Conservation (phyloP, 768 basidiomycete genomes). For the Sutorius australiensis region DNA sequence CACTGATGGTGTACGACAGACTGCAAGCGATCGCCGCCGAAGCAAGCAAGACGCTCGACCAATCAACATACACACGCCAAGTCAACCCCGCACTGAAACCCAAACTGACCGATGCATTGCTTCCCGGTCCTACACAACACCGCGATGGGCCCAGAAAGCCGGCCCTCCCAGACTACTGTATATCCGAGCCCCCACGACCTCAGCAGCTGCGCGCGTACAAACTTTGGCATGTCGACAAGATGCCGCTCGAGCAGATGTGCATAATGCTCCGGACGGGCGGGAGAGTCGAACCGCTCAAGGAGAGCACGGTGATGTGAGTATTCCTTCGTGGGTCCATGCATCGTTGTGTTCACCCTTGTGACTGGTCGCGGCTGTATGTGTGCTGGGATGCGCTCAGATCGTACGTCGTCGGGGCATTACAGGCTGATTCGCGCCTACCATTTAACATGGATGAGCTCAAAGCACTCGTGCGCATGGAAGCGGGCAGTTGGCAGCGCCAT, state of each 20-base stretch:
- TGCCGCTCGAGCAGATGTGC: conserved; percentile 39
- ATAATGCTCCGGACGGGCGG: conserved; percentile 30
- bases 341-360: not conserved
- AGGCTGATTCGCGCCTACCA: conserved; percentile 36
- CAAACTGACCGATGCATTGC: not conserved
- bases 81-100: conserved; percentile 14
- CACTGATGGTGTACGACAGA: conserved; percentile 40
- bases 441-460: conserved; percentile 35
- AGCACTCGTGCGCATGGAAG: conserved; percentile 37
- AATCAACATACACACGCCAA: conserved; percentile 25
- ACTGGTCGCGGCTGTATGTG: not conserved
- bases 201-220: conserved; percentile 44
- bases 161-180: conserved; percentile 22
- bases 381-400: conserved; percentile 28
- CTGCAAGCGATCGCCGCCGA: conserved; percentile 33
- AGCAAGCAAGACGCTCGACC: conserved; percentile 15
- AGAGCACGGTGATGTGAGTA: conserved; percentile 46
- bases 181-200: conserved; percentile 28
- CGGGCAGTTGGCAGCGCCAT: conserved; percentile 41
- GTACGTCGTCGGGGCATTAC: conserved; percentile 41
- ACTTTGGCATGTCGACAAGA: conserved; percentile 38
- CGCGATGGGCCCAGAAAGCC: not conserved
- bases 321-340: not conserved
- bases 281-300: conserved; percentile 39
- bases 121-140: not conserved